phyloP scores from a whole-genome alignment of 1,139 yeast species.

The Geotrichum citri-aurantii region DNA sequence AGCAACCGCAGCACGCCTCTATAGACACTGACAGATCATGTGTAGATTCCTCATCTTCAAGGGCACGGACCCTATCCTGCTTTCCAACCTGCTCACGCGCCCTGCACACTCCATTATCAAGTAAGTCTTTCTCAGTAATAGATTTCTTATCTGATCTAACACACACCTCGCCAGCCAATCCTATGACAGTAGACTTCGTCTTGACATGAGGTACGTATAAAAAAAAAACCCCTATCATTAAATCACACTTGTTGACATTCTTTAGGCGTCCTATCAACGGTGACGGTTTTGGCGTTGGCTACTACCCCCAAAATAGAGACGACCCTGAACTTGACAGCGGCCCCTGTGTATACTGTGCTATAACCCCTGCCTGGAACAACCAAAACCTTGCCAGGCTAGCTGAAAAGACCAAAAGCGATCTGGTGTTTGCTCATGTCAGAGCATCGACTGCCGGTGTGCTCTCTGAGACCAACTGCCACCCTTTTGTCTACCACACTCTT shows the following conservation, averaged over 20 bases:
- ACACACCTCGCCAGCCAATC: constrained; percentile 51
- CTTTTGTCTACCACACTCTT: constrained; percentile 72
- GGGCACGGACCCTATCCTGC: constrained; percentile 71
- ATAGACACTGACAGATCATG: constrained; percentile 34
- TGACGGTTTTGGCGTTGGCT: constrained; percentile 97
- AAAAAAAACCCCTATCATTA: not conserved
- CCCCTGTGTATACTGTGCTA: constrained; percentile 85
- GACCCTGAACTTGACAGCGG: constrained; percentile 47
- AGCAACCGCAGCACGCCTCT: not conserved
- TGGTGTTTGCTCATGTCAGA: constrained; percentile 92
- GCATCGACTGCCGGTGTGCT: constrained; percentile 95
- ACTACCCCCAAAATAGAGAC: constrained; percentile 53
- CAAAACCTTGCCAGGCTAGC: constrained; percentile 80
- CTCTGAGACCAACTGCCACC: constrained; percentile 94
- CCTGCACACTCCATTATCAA: constrained; percentile 97
- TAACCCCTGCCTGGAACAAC: constrained; percentile 96
- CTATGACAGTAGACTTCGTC: constrained; percentile 78
- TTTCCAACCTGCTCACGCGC: constrained; percentile 80
- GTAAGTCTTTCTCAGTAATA: constrained; percentile 24
- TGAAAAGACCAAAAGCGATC: constrained; percentile 72
- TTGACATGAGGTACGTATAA: constrained; percentile 53
- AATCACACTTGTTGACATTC: not conserved
- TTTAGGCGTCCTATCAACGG: constrained; percentile 82
- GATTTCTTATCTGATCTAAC: not conserved
- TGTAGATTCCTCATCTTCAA: constrained; percentile 56